phyloP scores from a whole-genome alignment of 495 filamentous ascomycete genomes.

The Talaromyces liani region DNA sequence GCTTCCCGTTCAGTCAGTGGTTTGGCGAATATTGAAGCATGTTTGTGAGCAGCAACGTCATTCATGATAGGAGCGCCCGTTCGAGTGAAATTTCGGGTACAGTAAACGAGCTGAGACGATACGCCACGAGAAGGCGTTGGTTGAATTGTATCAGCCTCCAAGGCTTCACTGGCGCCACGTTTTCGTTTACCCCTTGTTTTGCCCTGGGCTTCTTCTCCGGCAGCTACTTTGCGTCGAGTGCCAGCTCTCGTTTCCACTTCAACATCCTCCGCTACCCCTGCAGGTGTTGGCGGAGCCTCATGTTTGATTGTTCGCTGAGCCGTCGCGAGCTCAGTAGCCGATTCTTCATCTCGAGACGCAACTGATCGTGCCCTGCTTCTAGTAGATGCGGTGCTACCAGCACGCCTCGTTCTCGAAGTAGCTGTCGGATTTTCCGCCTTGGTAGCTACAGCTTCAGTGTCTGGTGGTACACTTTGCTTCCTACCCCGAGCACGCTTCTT shows the following conservation, averaged over 20 bases:
- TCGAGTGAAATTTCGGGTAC: constrained; percentile 69
- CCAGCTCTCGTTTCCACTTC: constrained; percentile 38
- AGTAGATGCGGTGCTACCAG: constrained; percentile 47
- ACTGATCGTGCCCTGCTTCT: constrained; percentile 54
- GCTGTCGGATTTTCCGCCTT: constrained; percentile 29
- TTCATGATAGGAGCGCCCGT: constrained; percentile 75
- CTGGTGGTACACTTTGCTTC: constrained; percentile 15
- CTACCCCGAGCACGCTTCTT: constrained; percentile 17
- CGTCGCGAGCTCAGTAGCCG: constrained; percentile 38
- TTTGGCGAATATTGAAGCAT: constrained; percentile 78
- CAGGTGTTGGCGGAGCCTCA: constrained; percentile 56
- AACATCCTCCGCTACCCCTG: constrained; percentile 24
- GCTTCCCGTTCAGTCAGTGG: constrained; percentile 80
- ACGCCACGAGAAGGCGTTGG: constrained; percentile 25
- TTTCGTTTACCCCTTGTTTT: constrained; percentile 31
- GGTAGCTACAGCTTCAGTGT: constrained; percentile 20
- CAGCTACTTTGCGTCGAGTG: constrained; percentile 39
- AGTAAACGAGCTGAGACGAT: constrained; percentile 53
- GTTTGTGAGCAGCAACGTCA: constrained; percentile 75
- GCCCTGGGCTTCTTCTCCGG: constrained; percentile 21
- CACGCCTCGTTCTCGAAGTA: constrained; percentile 29
- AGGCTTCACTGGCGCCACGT: constrained; percentile 29
- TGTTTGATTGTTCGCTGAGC: constrained; percentile 52
- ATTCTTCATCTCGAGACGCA: constrained; percentile 47
- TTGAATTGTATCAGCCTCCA: constrained; percentile 24